Base-by-base conservation (phyloP, 192 early-diverging fungal genomes). In the Backusella mclennaniae region DNA sequence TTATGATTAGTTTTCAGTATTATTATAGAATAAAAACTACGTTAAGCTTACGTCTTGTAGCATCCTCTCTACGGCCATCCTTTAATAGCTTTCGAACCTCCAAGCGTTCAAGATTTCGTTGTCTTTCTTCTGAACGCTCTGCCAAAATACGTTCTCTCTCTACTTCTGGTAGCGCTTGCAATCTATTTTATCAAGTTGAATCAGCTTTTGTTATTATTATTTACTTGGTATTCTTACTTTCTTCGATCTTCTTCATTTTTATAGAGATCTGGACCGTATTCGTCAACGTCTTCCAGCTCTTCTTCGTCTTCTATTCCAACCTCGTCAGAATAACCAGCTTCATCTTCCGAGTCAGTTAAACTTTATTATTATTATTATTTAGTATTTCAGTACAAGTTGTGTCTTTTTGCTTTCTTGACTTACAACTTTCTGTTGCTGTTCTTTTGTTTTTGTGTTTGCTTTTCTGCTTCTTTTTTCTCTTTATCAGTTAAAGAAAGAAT, bases 101-200 rank as follows among this genome's bases (percentile, higher is more conserved):
- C 29, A 80, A 39, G 14, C 82, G 71, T 67, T 84, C 82, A 35
- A 84, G 49, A 42, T 78, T 77, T 36, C 76, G 56, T 35, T 84
- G 82, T 63, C 82, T 67, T 46, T 84, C 86, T 70, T 95, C 93
- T 29, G 90, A 88, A 35, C 94, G 89, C 63, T 95, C 94, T 9
- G 88, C 83, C 41, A 95, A 84, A 82, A 94, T 93, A 35, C 84
- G 85, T 77, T 95, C 94, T 69, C 94, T 86, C 63, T 94, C 92
- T 21, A 95, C 85, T 79, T 93, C 94, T 11, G 85, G 82, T 72
- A 94, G 81, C 26, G 90, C 86, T 29, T 85, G 80, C 29, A 94
- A 84, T 74, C 84, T 83, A 71, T n/a, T 39, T 14, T 9, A 59
- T 15, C 8, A 3, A 9, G 44, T 38, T 44, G 77, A 69, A 8